Percentiles rank a stretch among this genome's conserved stretches.
Conservation (phyloP, 257 asterid species). For the Jacaranda copaia region DNA sequence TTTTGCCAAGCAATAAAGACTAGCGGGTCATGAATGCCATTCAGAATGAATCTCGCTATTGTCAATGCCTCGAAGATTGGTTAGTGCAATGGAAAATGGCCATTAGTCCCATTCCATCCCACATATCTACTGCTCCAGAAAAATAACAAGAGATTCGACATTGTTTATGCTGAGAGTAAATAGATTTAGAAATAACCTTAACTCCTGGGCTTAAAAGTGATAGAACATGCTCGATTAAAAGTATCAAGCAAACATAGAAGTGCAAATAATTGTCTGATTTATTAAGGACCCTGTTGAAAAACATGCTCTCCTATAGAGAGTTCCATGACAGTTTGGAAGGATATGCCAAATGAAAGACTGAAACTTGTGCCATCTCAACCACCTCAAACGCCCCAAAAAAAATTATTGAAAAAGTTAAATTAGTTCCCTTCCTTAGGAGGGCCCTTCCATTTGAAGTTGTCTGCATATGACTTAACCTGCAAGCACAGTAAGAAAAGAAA, state of each 20-base stretch:
- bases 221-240: not conserved
- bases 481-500: slow-evolving; percentile 8
- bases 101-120: no score
- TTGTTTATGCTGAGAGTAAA: not conserved
- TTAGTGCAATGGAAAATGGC: no score
- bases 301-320: slow-evolving; percentile 12
- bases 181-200: not conserved
- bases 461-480: slow-evolving; percentile 86
- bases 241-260: not conserved
- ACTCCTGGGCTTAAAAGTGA: not conserved
- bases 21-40: no score
- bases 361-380: slow-evolving; percentile 1
- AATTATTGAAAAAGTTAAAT: not conserved
- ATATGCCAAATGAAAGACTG: not conserved
- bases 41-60: no score
- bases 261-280: slow-evolving; percentile 16
- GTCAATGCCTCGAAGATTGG: no score
- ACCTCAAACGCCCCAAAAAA: not conserved
- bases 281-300: not conserved
- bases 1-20: no score
- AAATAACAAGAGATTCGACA: no score
- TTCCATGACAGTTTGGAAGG: not conserved
- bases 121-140: no score
- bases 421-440: slow-evolving; percentile 65
- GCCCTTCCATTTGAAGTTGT: slow-evolving; percentile 98